phyloP scores from a whole-genome alignment of 73 alveolate genomes.

The Effrenium voratum region DNA sequence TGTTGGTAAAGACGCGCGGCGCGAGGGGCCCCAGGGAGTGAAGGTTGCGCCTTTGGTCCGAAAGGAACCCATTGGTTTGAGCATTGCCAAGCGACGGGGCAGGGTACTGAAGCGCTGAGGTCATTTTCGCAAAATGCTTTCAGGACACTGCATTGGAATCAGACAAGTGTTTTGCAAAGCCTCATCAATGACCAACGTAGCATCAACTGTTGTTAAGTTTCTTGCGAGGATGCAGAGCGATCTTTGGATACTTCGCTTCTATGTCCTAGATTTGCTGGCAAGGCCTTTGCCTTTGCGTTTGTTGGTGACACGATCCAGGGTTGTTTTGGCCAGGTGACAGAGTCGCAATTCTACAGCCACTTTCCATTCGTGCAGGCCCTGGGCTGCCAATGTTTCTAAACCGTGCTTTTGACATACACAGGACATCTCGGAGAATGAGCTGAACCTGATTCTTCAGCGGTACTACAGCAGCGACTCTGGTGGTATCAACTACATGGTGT shows the following conservation, averaged over 20 bases:
- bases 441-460: conserved; percentile 48
- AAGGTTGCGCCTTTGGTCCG: too few species aligned
- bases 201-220: neutral
- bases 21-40: neutral
- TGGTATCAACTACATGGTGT: conserved; percentile 62
- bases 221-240: conserved; percentile 46
- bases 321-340: conserved; percentile 44
- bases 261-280: conserved; percentile 68
- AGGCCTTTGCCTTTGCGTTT: neutral
- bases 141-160: neutral
- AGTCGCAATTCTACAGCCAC: conserved; percentile 87
- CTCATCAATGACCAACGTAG: neutral
- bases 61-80: too few species aligned
- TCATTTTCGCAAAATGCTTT: conserved; percentile 74
- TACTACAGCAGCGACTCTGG: conserved; percentile 74
- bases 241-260: conserved; percentile 86
- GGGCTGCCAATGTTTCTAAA: too few species aligned
- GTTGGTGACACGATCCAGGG: neutral
- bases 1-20: conserved; percentile 81
- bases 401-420: too few species aligned
- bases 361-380: conserved; percentile 84
- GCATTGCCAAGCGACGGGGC: neutral
- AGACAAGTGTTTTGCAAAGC: neutral
- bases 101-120: neutral
- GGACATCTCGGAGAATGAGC: conserved; percentile 87